Evolutionary conservation across 352 stramenopile species (phyloP).

Genomic region (Pythium chondricola): DNA sequence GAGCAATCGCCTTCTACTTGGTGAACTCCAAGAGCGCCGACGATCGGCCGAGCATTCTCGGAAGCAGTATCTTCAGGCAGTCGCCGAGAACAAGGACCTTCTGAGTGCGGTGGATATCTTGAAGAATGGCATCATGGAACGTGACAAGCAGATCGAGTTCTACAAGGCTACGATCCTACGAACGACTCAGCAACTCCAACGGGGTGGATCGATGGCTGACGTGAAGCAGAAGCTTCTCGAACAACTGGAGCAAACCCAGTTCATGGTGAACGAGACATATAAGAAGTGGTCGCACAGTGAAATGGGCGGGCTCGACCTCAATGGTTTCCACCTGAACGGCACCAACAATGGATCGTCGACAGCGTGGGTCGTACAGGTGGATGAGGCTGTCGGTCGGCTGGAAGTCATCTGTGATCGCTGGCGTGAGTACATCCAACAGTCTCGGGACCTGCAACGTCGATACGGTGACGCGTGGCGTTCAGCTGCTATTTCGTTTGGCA

Average conservation of each 20-base stretch:
- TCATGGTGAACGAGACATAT: conserved; percentile 70
- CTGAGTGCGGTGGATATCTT: conserved; percentile 56
- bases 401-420: conserved; percentile 49
- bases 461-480: conserved; percentile 43
- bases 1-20: conserved; percentile 56
- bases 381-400: conserved; percentile 51
- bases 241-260: conserved; percentile 72
- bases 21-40: conserved; percentile 52
- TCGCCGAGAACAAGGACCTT: conserved; percentile 64
- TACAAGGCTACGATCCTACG: conserved; percentile 46
- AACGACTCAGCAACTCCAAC: conserved; percentile 44
- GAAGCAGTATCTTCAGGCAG: conserved; percentile 47
- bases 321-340: conserved; percentile 7
- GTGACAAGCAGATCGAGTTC: conserved; percentile 65
- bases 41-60: conserved; percentile 41
- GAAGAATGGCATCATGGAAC: conserved; percentile 46
- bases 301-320: conserved; percentile 18
- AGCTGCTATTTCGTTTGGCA: conserved; percentile 21
- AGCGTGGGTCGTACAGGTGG: conserved; percentile 31
- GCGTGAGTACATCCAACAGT: conserved; percentile 46
- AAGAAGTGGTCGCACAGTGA: conserved; percentile 65
- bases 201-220: conserved; percentile 45
- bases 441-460: conserved; percentile 40
- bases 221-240: conserved; percentile 69
- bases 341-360: conserved; percentile 1